These are phyloP conservation scores for Fagus crenata DNA, from an alignment of 306 rosid genomes.

Conservation along the genomic window DNA sequence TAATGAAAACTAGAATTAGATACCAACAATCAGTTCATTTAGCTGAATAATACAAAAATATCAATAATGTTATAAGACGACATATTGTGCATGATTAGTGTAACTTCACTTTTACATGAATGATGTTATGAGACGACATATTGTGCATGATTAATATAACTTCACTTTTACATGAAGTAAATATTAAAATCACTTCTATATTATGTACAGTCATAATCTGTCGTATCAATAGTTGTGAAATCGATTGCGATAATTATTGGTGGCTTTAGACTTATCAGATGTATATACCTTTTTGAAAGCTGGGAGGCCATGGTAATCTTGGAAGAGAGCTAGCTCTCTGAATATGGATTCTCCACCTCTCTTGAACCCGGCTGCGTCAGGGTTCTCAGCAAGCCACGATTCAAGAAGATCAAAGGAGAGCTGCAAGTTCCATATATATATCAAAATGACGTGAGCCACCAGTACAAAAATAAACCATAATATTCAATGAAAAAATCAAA, in stretches of 20 bases:
- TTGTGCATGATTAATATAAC: too few relatives aligned
- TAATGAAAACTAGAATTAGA: neutral
- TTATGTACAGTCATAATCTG: too few relatives aligned
- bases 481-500: neutral
- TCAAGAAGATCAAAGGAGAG: slow-evolving; percentile 80
- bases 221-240: too few relatives aligned
- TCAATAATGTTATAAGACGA: too few relatives aligned
- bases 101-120: too few relatives aligned
- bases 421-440: slow-evolving; percentile 36
- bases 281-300: slow-evolving; percentile 57
- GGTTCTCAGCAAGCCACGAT: slow-evolving; percentile 77
- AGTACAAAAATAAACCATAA: neutral
- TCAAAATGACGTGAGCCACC: slow-evolving; percentile 23
- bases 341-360: slow-evolving; percentile 77
- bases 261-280: too few relatives aligned
- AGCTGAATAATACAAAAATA: too few relatives aligned
- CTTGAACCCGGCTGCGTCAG: slow-evolving; percentile 68
- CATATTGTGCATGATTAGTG: too few relatives aligned
- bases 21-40: too few relatives aligned
- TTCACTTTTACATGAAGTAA: too few relatives aligned
- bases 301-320: slow-evolving; percentile 90
- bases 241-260: neutral
- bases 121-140: too few relatives aligned
- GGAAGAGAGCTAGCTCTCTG: slow-evolving; percentile 90
- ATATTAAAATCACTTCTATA: too few relatives aligned